Conservation (phyloP, 1,284 basidiomycete species). For the Ceratobasidium papillatum region DNA sequence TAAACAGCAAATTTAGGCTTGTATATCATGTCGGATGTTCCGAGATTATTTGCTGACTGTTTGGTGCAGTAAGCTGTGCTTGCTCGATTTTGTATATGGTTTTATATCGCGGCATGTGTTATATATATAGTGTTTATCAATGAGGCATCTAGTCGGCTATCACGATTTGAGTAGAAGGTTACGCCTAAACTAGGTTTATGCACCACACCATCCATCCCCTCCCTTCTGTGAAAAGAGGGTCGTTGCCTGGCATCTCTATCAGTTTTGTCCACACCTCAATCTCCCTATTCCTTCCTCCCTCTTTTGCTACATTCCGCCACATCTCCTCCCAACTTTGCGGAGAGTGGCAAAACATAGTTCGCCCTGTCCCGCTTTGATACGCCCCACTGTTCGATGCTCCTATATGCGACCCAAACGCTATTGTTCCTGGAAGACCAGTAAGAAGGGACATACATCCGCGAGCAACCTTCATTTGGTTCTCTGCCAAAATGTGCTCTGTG, state of each 20-base stretch:
- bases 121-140: too few species aligned
- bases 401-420: constrained; percentile 48
- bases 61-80: too few species aligned
- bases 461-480: constrained; percentile 57
- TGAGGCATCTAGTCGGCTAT: too few species aligned
- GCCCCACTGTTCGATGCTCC: constrained; percentile 49
- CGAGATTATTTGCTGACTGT: too few species aligned
- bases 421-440: constrained; percentile 50
- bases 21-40: too few species aligned
- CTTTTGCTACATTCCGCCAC: not conserved
- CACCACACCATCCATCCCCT: not conserved
- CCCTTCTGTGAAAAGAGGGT: not conserved
- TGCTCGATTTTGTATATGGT: too few species aligned
- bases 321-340: constrained; percentile 22
- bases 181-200: not conserved
- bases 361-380: not conserved
- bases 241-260: not conserved
- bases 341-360: constrained; percentile 18
- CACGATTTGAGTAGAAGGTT: too few species aligned
- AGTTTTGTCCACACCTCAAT: constrained; percentile 5
- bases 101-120: too few species aligned
- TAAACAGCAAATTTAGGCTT: too few species aligned
- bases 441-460: constrained; percentile 55
- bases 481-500: constrained; percentile 29
- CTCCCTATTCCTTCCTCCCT: not conserved